These are phyloP conservation scores for Erysiphe pulchra DNA, from an alignment of 2,329 filamentous ascomycete species.

Conservation along the genomic window DNA sequence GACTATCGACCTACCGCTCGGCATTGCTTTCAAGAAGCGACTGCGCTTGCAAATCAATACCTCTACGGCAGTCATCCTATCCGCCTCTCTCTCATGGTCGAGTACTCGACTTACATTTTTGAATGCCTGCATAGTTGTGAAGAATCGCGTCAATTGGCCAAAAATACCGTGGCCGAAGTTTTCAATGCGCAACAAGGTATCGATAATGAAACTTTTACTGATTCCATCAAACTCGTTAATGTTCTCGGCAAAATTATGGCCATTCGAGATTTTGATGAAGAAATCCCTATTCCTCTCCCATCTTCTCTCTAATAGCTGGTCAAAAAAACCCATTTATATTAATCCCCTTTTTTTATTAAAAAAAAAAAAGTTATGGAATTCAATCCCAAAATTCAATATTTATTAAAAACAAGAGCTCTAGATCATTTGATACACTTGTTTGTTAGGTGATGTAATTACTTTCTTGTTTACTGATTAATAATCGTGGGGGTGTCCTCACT, in stretches of 20 bases:
- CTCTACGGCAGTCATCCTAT: conserved; percentile 78
- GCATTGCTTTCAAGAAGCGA: conserved; percentile 55
- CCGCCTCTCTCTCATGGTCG: conserved; percentile 68
- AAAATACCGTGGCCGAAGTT: conserved; percentile 65
- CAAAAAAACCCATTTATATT: too few relatives aligned
- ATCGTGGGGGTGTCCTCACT: too few relatives aligned
- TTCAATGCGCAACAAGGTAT: conserved; percentile 80
- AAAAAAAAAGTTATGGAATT: too few relatives aligned
- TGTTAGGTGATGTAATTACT: too few relatives aligned
- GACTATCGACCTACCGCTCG: conserved; percentile 69
- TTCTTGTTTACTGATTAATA: too few relatives aligned
- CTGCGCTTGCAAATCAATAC: conserved; percentile 43
- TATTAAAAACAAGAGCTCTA: too few relatives aligned
- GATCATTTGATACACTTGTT: too few relatives aligned
- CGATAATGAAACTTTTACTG: conserved; percentile 85
- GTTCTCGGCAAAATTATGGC: conserved; percentile 76
- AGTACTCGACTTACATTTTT: conserved; percentile 80
- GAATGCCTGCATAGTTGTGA: conserved; percentile 72
- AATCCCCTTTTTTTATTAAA: too few relatives aligned
- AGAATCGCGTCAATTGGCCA: conserved; percentile 49
- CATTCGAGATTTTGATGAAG: neutral
- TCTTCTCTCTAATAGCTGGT: too few relatives aligned
- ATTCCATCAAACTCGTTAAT: conserved; percentile 69
- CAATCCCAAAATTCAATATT: too few relatives aligned
- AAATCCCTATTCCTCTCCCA: neutral